Evolutionary conservation across 2,329 filamentous ascomycete species (phyloP), one percentile per base, ranked within the genome.

Genomic region (Botrytis squamosa): DNA sequence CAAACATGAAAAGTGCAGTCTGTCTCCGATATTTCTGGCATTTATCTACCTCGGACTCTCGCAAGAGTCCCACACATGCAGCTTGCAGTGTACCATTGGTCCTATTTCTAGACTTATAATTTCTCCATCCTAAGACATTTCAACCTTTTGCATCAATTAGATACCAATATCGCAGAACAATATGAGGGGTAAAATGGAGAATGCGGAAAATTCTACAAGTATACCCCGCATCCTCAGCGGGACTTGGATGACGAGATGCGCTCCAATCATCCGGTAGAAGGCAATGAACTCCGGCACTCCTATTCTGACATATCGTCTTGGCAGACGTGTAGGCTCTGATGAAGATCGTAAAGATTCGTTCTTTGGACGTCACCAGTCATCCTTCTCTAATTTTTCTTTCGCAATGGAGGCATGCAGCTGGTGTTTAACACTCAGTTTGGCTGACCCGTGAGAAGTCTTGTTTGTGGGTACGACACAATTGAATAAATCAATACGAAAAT

Each of bases 191-290:
- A 49, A 46, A 22, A 65, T 65, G 44, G 57, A 52, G 57, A 22
- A 71, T 10, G 33, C 29, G 57, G 59, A 60, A 36, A 70, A 70
- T 55, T 57, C 52, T 62, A 42, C 49, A 70, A 22, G 18, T 40
- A 25, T 71, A 52, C 69, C 57, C 57, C 57, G 57, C 69, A 65
- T 33, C 16, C 2, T 22, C 16, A 49, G 44, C 42, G 25, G 42
- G n/a, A 52, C 29, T 63, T 42, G 10, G 18, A 70, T 44, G 49
- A 12, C 38, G 36, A 49, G 68, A 71, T 71, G 57, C 68, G 68
- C 68, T 38, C 68, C 68, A 71, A 71, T 71, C 57, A 63, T 36
- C 33, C 36, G 38, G n/a, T 49, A 16, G 22, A 20, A 60, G 57
- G 25, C 22, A 42, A 42, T 44, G 10, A 67, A 70, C 67, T 40